Evolutionary conservation across 495 filamentous ascomycete species (phyloP), one percentile per base, ranked within the genome.

Genomic region (Penicillium crystallinum): DNA sequence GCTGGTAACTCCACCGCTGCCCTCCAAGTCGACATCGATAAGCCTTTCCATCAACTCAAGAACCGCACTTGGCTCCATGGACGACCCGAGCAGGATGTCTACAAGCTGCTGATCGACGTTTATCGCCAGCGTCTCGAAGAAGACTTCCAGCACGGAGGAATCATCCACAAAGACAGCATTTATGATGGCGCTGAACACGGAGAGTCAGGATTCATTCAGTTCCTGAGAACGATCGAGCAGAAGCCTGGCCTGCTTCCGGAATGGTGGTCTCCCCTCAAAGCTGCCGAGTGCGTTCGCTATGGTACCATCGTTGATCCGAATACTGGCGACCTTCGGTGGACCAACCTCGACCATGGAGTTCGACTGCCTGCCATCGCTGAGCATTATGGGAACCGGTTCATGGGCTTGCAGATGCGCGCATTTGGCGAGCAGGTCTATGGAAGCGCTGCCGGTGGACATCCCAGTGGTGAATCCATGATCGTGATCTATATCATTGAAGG

Each of bases 91-190:
- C 54, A 58, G 34, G 75, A 77, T 27, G 67, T 74, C 10, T 76
- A 65, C 57, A 62, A 59, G 33, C 66, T 79, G 0, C 67, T 80
- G 22, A 71, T 79, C 49, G 77, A 81, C 54, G 40, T 51, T 33
- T 78, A 77, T 59, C 74, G 74, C 40, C 36, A 79, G 45, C 67
- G 72, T 8, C 35, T 74, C n/a, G 69, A 74, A 7, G 75, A 80
- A 52, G 53, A 62, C 4, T 58, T 65, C 49, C 60, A 9, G 0
- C 53, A 66, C 10, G 37, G 59, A 6, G 66, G 66, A 17, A 52
- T 65, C 0, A 36, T 27, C 3, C 55, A 58, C 10, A 1, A 2
- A 0, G 59, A 64, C 31, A 60, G 58, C 35, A 22, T 72, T 27
- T 72, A 74, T 46, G 55, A 45, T 45, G 61, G 60, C 4, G 53